Evolutionary conservation across 1,139 yeast species (phyloP), one percentile per base, ranked within the genome.

Genomic region (Geotrichum fermentans): DNA sequence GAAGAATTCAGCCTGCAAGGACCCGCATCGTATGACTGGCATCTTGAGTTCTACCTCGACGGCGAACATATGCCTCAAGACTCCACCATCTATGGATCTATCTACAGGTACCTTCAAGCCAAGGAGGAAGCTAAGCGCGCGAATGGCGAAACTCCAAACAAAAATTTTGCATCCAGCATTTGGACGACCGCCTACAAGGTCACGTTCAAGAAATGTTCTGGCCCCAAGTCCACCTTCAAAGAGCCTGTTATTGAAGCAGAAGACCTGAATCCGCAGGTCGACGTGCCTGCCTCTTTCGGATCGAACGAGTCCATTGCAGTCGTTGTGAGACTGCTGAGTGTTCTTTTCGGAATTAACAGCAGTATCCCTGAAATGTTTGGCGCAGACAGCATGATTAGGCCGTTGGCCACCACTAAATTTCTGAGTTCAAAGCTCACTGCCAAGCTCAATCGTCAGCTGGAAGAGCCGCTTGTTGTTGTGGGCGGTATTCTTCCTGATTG

Each of bases 401-500:
- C 52, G 7, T 34, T 78, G 10, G 64, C 76, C 0, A 71, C 69
- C 24, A 69, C 75, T 11, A 62, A 71, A 21, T 90, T 89, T 59
- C 70, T 83, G 59, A 90, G 87, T 61, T 80, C 90, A 68, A 90
- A 89, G 60, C 66, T 92, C 29, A 82, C 96, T 2, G 95, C 95
- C 0, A 92, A 90, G 63, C 71, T 92, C 51, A 84, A 86, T 55
- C 72, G 95, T 45, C 97, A 90, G 65, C 67, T 92, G 37, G 97
- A 90, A 59, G 97, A 92, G 56, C 95, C 96, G 0, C 69, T 90
- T 52, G 77, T 90, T 30, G 92, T 90, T 43, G 94, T 95, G 0
- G 83, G 95, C 65, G 95, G 94, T 0, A 78, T 87, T 2, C 65
- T 92, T 45, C 98, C 98, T 0, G 78, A 78, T 7, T 92, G 98